These are phyloP conservation scores for Phylloporus gajari DNA, from an alignment of 1,284 basidiomycete species.

Conservation along the genomic window DNA sequence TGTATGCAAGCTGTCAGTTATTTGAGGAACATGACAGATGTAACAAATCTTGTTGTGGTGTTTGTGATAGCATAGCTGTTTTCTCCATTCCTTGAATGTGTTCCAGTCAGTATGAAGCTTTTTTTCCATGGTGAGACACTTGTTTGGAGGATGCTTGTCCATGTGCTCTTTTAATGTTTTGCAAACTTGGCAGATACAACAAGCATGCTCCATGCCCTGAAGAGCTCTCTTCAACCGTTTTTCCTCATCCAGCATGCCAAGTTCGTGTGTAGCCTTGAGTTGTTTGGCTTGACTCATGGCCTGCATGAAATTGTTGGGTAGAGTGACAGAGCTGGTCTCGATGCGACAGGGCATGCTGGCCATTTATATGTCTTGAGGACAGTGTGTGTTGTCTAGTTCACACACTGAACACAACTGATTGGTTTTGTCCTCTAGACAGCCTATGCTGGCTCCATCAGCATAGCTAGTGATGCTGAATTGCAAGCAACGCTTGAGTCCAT, in stretches of 20 bases:
- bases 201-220: background rate
- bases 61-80: background rate
- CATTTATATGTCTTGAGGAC: background rate
- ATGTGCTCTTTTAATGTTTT: too few relatives aligned
- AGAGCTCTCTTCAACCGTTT: too few relatives aligned
- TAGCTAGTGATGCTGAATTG: slow-evolving; percentile 10
- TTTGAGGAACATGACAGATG: slow-evolving; percentile 1
- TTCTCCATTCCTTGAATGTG: background rate
- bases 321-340: too few relatives aligned
- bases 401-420: background rate
- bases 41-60: background rate
- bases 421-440: background rate
- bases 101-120: background rate
- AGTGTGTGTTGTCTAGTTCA: background rate
- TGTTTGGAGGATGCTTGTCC: background rate
- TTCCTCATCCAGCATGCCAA: background rate
- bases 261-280: background rate
- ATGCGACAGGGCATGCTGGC: background rate
- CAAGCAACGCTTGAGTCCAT: slow-evolving; percentile 13
- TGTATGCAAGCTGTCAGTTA: background rate
- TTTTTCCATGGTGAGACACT: background rate
- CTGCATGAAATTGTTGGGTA: background rate
- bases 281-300: background rate
- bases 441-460: background rate
- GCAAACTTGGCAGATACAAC: background rate